Evolutionary conservation across 345 rosid species (phyloP), one percentile per base, ranked within the genome.

Genomic region (Lagerstroemia speciosa): DNA sequence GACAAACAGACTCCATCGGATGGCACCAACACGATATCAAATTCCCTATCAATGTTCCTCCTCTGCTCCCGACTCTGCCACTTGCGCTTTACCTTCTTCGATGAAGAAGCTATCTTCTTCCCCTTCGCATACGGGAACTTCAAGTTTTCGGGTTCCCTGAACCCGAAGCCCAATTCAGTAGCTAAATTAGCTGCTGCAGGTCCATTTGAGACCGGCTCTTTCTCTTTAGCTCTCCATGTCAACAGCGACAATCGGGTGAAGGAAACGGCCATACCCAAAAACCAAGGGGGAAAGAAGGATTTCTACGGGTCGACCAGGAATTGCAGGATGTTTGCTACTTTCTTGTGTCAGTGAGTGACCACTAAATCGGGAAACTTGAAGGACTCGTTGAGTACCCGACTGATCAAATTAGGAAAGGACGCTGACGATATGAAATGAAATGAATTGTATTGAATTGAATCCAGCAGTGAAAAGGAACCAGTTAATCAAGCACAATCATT

Each of bases 21-120:
- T 53, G 87, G 84, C 38, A 86, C 87, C 67, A 85, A 60, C 41
- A 86, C 92, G 58, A 78, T 69, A 76, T 79, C 91, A 74, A 30
- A 76, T 34, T 82, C 82, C 46, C 74, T 68, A 38, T 79, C 86
- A 4, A 72, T 38, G 19, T 58, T 58, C 66, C 55, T 79, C 79
- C 77, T 80, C 57, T 80, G 80, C 45, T 83, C 86, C 68, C 74
- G 71, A 53, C 83, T 72, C 46, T 75, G 80, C 90, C 84, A 82
- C 69, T 82, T 82, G 62, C 73, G 82, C 65, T 70, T 75, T 29
- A 76, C 84, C 72, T 81, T 80, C 52, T 78, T 82, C 32, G 70
- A 72, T 15, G 75, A 45, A 46, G 80, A 81, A 65, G 73, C 52
- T 55, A 72, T 74, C 74, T 76, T 83, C 37, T 72, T 78, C 57